A percentile compares a stretch with the other conserved stretches of the same genome.
phyloP scores from a whole-genome alignment of 2,329 filamentous ascomycete genomes.

The Colletotrichum sp. region DNA sequence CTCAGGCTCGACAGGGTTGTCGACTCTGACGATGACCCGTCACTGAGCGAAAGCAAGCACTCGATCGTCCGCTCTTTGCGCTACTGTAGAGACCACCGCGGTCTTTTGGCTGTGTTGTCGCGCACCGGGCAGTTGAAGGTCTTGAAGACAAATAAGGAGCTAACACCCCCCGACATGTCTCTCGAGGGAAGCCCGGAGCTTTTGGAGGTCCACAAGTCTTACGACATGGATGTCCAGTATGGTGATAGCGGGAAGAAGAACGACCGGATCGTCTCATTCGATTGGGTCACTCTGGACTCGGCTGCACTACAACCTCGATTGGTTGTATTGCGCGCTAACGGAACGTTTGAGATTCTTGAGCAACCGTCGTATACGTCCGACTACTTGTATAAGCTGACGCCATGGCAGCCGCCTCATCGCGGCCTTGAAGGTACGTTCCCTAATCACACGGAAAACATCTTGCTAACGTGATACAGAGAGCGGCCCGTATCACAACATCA shows the following conservation, averaged over 20 bases:
- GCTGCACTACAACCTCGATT: slow-evolving; percentile 62
- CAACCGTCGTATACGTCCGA: slow-evolving; percentile 63
- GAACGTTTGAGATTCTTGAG: slow-evolving; percentile 66
- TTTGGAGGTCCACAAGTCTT: slow-evolving; percentile 62
- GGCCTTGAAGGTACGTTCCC: slow-evolving; percentile 56
- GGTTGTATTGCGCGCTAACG: slow-evolving; percentile 64
- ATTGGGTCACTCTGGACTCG: slow-evolving; percentile 68
- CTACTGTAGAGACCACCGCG: slow-evolving; percentile 67
- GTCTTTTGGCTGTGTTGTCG: slow-evolving; percentile 66
- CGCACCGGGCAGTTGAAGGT: slow-evolving; percentile 69
- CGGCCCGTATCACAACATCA: slow-evolving; percentile 57
- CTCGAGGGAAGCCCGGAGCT: slow-evolving; percentile 61
- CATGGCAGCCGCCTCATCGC: slow-evolving; percentile 65
- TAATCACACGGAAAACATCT: no score
- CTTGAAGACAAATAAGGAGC: slow-evolving; percentile 62
- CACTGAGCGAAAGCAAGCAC: slow-evolving; percentile 58
- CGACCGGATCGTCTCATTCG: slow-evolving; percentile 70
- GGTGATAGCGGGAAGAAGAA: slow-evolving; percentile 56
- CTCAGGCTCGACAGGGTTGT: slow-evolving; percentile 64
- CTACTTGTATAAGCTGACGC: slow-evolving; percentile 65
- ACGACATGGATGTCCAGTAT: slow-evolving; percentile 67
- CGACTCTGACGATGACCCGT: slow-evolving; percentile 56
- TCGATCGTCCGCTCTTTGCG: slow-evolving; percentile 67
- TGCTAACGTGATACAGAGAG: slow-evolving; percentile 47
- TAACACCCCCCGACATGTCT: slow-evolving; percentile 42